These are phyloP conservation scores for Diplocarpon mali DNA, from an alignment of 2,329 filamentous ascomycete genomes.

Conservation along the genomic window DNA sequence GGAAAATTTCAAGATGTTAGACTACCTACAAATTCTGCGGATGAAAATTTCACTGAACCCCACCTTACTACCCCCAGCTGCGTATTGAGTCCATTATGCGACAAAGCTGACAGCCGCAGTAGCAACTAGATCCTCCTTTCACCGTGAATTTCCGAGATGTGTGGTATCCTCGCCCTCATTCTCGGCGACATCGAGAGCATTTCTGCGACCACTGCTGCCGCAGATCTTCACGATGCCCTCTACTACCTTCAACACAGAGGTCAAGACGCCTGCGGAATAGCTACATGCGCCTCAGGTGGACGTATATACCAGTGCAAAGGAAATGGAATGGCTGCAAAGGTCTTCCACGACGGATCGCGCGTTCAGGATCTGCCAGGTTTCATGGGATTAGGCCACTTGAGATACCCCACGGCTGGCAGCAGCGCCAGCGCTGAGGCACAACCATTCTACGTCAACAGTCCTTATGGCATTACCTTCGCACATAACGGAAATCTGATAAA, in stretches of 20 bases:
- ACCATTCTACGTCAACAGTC: constrained; percentile 84
- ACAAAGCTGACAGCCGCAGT: constrained; percentile 5
- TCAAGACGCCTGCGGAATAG: constrained; percentile 82
- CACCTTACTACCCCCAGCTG: constrained; percentile 1
- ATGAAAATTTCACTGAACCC: constrained; percentile 13
- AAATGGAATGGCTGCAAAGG: constrained; percentile 75
- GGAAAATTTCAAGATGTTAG: constrained; percentile 24
- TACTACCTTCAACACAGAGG: constrained; percentile 63
- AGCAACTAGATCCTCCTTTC: neutral
- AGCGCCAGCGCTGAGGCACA: constrained; percentile 78
- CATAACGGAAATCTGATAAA: constrained; percentile 89
- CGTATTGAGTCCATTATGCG: neutral
- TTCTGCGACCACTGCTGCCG: constrained; percentile 40
- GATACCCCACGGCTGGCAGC: constrained; percentile 84
- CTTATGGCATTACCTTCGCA: constrained; percentile 70
- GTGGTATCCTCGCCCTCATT: constrained; percentile 50
- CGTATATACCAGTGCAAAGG: constrained; percentile 85
- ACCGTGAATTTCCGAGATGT: constrained; percentile 35
- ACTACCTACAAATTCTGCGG: constrained; percentile 20
- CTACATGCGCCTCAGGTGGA: constrained; percentile 62
- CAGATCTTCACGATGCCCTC: constrained; percentile 60
- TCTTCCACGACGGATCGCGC: constrained; percentile 71
- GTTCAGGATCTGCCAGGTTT: constrained; percentile 67
- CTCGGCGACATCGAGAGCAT: constrained; percentile 42
- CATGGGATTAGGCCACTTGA: constrained; percentile 76